Evolutionary conservation across 2,329 filamentous ascomycete species (phyloP), one percentile per base, ranked within the genome.

Genomic region (Hypomyces perniciosus): DNA sequence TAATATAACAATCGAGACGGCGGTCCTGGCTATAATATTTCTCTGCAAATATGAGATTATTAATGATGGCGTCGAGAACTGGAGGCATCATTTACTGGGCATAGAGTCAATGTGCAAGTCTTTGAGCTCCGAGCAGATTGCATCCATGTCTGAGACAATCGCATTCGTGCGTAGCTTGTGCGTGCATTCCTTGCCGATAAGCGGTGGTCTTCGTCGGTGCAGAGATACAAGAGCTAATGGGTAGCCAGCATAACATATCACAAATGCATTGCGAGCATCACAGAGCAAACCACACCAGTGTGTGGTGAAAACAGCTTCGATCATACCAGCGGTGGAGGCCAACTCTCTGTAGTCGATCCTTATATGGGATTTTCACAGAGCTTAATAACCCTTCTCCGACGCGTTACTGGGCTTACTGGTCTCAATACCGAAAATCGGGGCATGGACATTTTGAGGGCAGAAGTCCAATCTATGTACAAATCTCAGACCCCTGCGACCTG

Each of bases 41-140:
- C 48, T 50, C 29, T 50, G 48, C 48, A 50, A 50, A 37, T 50
- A 45, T n/a, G 48, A 50, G 20, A 50, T 50, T 9, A 50, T 50
- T 42, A 50, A 50, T 12, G 48, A 50, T 29, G 48, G 48, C 35
- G 42, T 50, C 4, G 41, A 50, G 2, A 38, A 44, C 42, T 50
- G 48, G 48, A 41, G 48, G 12, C 20, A 38, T 26, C 48, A 50
- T 26, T n/a, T 50, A n/a, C 29, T 35, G 20, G 48, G 48, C 12
- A 50, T 50, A 33, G 48, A 50, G 9, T 50, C 48, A 1, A 31
- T 50, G 29, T 50, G 41, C 20, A 39, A 44, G 34, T 50, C 48
- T 12, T 20, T 50, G 34, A 30, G 34, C 8, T 5, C 35, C 12
- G 35, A 50, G 8, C 42, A 50, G 42, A 27, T 37, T 5, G 42